Evolutionary conservation across 495 filamentous ascomycete species (phyloP), one percentile per base, ranked within the genome.

Genomic region (Jackrogersella minutella): DNA sequence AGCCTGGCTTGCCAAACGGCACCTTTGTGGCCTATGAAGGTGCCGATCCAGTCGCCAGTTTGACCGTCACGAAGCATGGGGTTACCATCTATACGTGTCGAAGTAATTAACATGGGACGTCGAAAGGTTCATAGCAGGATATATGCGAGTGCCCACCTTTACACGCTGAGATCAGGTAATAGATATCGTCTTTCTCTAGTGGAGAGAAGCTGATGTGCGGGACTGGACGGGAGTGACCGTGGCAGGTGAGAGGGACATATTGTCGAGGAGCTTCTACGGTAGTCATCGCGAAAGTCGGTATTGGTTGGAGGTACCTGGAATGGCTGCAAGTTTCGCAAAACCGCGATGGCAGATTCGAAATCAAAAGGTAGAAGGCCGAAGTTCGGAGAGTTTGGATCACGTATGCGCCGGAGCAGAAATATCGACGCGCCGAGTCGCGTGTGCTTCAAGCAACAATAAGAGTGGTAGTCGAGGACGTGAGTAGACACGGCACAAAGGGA

Each of bases 1-100:
- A 98, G 85, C 54, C 94, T 86, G 22, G 93, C 90, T 81, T 97
- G 93, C 91, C 93, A 99, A 50, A 97, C 93, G 14, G 95, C 95
- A 62, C 95, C 95, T 80, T 99, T 98, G 80, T 99, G 95, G 41
- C 95, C 94, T 53, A 99, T 87, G 72, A 98, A 98, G 34, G 96
- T 99, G 33, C 95, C 95, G 64, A 99, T 98, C 95, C 92, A 99
- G 76, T 99, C 95, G 55, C 95, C 95, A 13, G 95, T 98, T 54
- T 96, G 86, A 53, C 95, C 95, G 82, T 99, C 91, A 56, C 95
- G 90, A 69, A 99, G 91, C 94, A 98, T 98, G 31, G 95, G 95
- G 76, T 97, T 97, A 70, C 92, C 93, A 78, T 99, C 95, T 93
- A 72, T 17, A 63, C 5, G 6, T n/a, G 22, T 14, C 69, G 31